Evolutionary conservation across 2,329 filamentous ascomycete species (phyloP).

Genomic region (Lachnellula cervina): DNA sequence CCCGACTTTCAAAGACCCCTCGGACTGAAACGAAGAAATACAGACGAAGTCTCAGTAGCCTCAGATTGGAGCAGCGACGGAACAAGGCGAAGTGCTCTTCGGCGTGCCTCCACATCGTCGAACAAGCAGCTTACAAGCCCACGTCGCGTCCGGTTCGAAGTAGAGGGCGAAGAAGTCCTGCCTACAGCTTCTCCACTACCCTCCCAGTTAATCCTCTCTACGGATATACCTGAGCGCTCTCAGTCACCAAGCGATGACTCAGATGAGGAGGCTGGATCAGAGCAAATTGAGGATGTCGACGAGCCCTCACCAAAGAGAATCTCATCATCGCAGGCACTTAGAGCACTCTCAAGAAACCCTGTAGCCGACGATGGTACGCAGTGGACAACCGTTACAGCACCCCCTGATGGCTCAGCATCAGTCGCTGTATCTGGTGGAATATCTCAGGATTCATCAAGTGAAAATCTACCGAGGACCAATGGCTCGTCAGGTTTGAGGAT

Average conservation of each 20-base stretch:
- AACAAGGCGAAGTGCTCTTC: conserved; percentile 51
- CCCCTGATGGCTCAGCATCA: conserved; percentile 30
- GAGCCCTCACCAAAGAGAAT: conserved; percentile 47
- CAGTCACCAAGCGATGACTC: conserved; percentile 16
- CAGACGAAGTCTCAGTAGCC: conserved; percentile 38
- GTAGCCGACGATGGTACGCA: conserved; percentile 40
- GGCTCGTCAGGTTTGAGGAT: conserved; percentile 7
- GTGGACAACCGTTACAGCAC: conserved; percentile 31
- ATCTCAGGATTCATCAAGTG: conserved; percentile 15
- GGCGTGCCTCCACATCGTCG: conserved; percentile 48
- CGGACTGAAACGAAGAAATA: conserved; percentile 27
- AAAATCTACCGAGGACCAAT: conserved; percentile 10
- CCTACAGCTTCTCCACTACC: conserved; percentile 50
- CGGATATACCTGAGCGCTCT: conserved; percentile 11
- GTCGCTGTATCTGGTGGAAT: conserved; percentile 17
- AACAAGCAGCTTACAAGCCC: conserved; percentile 43
- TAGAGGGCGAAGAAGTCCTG: conserved; percentile 55
- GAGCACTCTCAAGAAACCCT: conserved; percentile 47
- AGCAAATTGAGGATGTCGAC: conserved; percentile 32
- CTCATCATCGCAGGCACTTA: conserved; percentile 50
- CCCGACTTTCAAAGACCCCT: conserved; percentile 22
- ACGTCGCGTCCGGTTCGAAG: conserved; percentile 59
- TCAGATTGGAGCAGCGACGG: conserved; percentile 50
- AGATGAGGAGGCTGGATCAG: conserved; percentile 33
- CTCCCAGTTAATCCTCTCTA: conserved; percentile 5